Evolutionary conservation across 805 yeast species (phyloP).

Genomic region (Yarrowia porcina): DNA sequence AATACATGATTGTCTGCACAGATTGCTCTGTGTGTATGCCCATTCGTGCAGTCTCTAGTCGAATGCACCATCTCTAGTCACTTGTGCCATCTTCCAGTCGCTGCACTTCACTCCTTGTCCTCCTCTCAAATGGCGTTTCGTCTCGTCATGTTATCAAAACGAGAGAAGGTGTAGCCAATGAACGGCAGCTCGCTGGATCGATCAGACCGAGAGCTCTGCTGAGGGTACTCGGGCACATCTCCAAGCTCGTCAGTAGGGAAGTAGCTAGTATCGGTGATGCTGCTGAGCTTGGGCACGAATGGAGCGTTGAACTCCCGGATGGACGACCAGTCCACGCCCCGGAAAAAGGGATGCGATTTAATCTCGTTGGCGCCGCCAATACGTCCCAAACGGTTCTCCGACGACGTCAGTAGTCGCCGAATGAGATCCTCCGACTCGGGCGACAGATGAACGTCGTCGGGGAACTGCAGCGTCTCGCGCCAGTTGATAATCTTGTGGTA

Average conservation of each 20-base stretch:
- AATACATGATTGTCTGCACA: background rate
- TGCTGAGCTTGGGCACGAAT: slow-evolving; percentile 83
- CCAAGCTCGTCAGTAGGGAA: slow-evolving; percentile 98
- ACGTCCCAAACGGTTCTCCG: slow-evolving; percentile 80
- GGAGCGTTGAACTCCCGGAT: slow-evolving; percentile 89
- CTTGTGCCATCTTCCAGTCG: too few relatives aligned
- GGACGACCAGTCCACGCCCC: slow-evolving; percentile 94
- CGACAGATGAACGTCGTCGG: slow-evolving; percentile 86
- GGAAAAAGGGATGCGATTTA: slow-evolving; percentile 85
- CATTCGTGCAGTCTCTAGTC: too few relatives aligned
- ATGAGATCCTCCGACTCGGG: slow-evolving; percentile 88
- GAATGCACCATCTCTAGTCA: too few relatives aligned
- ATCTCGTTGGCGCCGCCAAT: slow-evolving; percentile 90
- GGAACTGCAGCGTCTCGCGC: slow-evolving; percentile 83
- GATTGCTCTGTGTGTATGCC: too few relatives aligned
- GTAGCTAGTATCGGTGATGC: slow-evolving; percentile 93
- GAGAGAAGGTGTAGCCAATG: slow-evolving; percentile 93
- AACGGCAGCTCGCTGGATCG: slow-evolving; percentile 69
- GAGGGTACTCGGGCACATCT: slow-evolving; percentile 89
- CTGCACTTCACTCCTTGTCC: too few relatives aligned
- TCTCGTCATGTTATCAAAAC: slow-evolving; percentile 83
- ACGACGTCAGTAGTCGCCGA: slow-evolving; percentile 66
- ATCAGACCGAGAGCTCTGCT: slow-evolving; percentile 40
- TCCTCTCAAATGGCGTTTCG: slow-evolving; percentile 38
- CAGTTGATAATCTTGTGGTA: slow-evolving; percentile 87